Evolutionary conservation across 2,329 filamentous ascomycete genomes (phyloP).

Genomic region (Aspergillus brasiliensis): DNA sequence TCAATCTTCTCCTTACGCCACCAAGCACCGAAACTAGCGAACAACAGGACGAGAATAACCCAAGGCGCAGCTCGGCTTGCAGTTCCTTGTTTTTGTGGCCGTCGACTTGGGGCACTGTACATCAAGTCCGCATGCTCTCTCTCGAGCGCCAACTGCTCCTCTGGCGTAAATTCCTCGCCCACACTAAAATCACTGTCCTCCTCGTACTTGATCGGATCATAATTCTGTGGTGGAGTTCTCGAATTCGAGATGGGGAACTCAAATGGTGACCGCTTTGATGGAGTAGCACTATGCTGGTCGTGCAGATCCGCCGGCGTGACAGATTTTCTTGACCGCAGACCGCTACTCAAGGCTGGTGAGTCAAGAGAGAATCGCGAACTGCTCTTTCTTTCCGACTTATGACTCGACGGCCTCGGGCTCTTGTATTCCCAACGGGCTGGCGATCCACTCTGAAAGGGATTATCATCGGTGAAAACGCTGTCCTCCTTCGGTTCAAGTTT

Average conservation of each 20-base stretch:
- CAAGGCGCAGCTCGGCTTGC: constrained; percentile 65
- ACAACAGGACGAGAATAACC: constrained; percentile 69
- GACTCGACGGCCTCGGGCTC: constrained; percentile 34
- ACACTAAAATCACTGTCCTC: constrained; percentile 57
- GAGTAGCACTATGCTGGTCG: constrained; percentile 55
- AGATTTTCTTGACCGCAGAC: constrained; percentile 35
- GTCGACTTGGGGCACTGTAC: constrained; percentile 27
- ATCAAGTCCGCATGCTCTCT: constrained; percentile 61
- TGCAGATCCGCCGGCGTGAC: constrained; percentile 41
- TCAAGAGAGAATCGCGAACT: constrained; percentile 44
- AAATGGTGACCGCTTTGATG: constrained; percentile 60
- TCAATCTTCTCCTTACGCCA: constrained; percentile 96
- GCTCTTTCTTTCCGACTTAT: constrained; percentile 52
- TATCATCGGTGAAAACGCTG: constrained; percentile 81
- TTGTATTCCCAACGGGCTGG: constrained; percentile 56
- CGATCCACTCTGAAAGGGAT: constrained; percentile 88
- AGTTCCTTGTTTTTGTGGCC: constrained; percentile 43
- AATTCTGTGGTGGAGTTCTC: constrained; percentile 36
- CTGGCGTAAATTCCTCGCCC: constrained; percentile 91
- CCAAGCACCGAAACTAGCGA: constrained; percentile 75
- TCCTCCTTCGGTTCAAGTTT: constrained; percentile 53
- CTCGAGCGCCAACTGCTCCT: constrained; percentile 81
- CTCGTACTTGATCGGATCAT: constrained; percentile 44
- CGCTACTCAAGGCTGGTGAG: constrained; percentile 28
- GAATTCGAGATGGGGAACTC: constrained; percentile 52